Percentiles rank a stretch among this genome's conserved stretches.
These are phyloP conservation scores for Ceratocystis smalleyi DNA, from an alignment of 2,329 filamentous ascomycete species.

Conservation along the genomic window DNA sequence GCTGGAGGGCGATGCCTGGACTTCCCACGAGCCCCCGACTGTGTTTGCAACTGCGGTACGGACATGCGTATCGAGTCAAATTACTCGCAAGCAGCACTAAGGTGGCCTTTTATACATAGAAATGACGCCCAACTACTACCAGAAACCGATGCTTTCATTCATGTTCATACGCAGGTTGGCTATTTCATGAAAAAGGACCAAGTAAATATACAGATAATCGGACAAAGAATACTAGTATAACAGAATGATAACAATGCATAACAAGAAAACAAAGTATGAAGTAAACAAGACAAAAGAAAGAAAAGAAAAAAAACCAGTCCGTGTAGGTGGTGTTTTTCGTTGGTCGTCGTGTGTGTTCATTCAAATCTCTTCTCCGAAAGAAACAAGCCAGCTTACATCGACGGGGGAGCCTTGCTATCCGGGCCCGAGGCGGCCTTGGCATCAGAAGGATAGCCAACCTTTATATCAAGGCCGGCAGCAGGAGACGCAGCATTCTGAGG, in stretches of 20 bases:
- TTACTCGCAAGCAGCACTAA: not conserved
- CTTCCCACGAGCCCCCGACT: not conserved
- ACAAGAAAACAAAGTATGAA: not conserved
- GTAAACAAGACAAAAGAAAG: not conserved
- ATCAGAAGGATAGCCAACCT: not conserved
- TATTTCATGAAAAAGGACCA: not conserved
- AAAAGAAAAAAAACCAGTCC: not conserved
- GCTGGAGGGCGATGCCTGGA: too few relatives aligned
- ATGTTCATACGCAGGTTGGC: not conserved
- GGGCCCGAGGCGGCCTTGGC: not conserved
- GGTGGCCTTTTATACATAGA: too few relatives aligned
- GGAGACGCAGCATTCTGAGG: slow-evolving; percentile 6
- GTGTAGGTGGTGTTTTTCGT: not conserved
- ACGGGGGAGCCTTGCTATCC: slow-evolving; percentile 1
- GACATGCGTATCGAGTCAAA: not conserved
- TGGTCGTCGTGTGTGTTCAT: not conserved
- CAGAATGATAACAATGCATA: not conserved
- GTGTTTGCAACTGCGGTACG: not conserved
- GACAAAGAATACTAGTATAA: not conserved
- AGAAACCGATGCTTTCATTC: not conserved
- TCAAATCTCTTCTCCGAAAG: not conserved
- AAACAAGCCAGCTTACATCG: not conserved
- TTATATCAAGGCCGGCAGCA: not conserved
- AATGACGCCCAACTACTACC: not conserved
- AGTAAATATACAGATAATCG: not conserved